Evolutionary conservation across 177 flowering plant genomes (phyloP), one percentile per base, ranked within the genome.

Genomic region (Vitis hybrid): DNA sequence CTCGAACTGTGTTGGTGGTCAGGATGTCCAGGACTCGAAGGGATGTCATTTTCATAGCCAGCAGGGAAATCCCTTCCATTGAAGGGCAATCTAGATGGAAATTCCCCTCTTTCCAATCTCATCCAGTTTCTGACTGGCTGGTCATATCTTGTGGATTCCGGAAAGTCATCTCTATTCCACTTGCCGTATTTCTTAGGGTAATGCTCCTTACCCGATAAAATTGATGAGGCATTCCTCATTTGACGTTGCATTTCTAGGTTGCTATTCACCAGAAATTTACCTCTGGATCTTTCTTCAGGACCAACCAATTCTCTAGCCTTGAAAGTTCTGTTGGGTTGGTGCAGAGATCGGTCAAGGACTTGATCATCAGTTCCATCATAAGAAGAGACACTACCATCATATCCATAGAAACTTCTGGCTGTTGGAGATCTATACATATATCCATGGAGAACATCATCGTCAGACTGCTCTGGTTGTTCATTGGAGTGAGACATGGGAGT

Each of bases 331-430:
- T 52, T 60, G 18, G 71, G 70, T 12, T 63, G 66, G 56, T 59
- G 70, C 2, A 17, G 9, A 12, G 69, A 61, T 17, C 45, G 80
- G 62, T 76, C 70, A 62, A 69, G 75, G 65, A 76, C 52, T 71
- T 77, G 80, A 64, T 84, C 86, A 45, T 84, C 87, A 69, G 58
- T 77, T 66, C 79, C 89, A 74, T 88, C 88, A 62, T 30, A 78
- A 61, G 95, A 89, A 66, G 87, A 89, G 49, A 79, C 79, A 71
- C 91, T 87, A 18, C 85, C 88, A 69, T 86, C 89, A 74, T 87
- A 80, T 62, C 77, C 84, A 73, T 72, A 66, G 64, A 73, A 76
- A 70, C 75, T 82, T 78, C 68, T 82, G n/a, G 65, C 40, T 40
- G 82, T 76, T 66, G 81, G 74, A 17, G 81, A 84, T 70, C 76